These are phyloP conservation scores for Parastagonospora avenae DNA, from an alignment of 2,329 filamentous ascomycete species.

Conservation along the genomic window DNA sequence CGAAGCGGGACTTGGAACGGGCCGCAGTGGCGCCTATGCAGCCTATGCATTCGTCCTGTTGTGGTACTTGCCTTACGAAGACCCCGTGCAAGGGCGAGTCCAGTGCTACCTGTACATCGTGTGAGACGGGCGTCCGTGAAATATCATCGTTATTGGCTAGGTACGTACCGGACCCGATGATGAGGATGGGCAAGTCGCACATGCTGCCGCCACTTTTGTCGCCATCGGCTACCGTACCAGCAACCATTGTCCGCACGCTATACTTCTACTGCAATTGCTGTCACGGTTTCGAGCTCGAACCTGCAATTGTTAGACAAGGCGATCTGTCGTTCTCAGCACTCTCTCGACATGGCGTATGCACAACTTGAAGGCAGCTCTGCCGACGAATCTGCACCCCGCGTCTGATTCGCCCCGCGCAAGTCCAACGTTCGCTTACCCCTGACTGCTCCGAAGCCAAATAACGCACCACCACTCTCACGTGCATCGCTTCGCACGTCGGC, in stretches of 20 bases:
- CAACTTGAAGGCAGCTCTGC: too few species aligned
- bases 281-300: too few species aligned
- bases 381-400: too few species aligned
- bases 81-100: constrained; percentile 45
- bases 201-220: neutral
- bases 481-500: too few species aligned
- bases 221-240: neutral
- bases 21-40: neutral
- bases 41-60: neutral
- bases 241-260: neutral
- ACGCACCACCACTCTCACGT: too few species aligned
- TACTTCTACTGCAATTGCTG: neutral
- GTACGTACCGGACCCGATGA: constrained; percentile 41
- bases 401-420: too few species aligned
- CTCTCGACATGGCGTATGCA: too few species aligned
- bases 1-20: neutral
- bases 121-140: constrained; percentile 6
- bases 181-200: constrained; percentile 25
- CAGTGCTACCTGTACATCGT: constrained; percentile 35
- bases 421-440: too few species aligned
- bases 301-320: too few species aligned
- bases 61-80: constrained; percentile 39
- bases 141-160: constrained; percentile 13
- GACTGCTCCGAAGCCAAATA: too few species aligned
- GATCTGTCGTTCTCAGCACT: too few species aligned